Evolutionary conservation across 805 yeast species (phyloP).

Genomic region (Kazachstania africana): DNA sequence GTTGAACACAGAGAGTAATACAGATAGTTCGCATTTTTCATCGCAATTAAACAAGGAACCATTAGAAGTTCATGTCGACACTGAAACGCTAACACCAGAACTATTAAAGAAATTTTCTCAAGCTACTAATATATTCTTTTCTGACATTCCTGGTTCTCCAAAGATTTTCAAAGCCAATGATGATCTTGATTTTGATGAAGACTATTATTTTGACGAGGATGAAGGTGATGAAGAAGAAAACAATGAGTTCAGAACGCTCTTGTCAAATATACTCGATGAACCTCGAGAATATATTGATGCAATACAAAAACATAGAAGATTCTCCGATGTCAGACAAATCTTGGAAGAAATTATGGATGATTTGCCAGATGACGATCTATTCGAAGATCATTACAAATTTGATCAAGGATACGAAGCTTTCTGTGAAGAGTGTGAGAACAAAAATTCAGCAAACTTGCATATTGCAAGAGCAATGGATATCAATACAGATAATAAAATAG

Average conservation of each 20-base stretch:
- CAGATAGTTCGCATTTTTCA: no score
- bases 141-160: constrained; percentile 12
- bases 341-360: constrained; percentile 6
- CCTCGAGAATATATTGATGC: constrained; percentile 2
- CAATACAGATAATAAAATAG: no score
- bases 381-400: not conserved
- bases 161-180: constrained; percentile 8
- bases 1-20: no score
- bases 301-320: constrained; percentile 5
- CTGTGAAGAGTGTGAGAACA: no score
- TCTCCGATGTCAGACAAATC: constrained; percentile 5
- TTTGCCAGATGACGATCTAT: constrained; percentile 1
- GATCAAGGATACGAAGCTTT: no score
- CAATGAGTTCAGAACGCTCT: not conserved
- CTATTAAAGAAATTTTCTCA: constrained; percentile 6
- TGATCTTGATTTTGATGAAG: not conserved
- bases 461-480: no score
- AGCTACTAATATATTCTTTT: constrained; percentile 9
- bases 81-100: constrained; percentile 8
- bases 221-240: not conserved
- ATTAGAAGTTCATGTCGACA: constrained; percentile 5
- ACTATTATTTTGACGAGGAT: not conserved
- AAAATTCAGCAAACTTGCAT: no score
- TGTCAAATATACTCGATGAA: constrained; percentile 2
- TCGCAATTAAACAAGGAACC: no score